phyloP scores from a whole-genome alignment of 306 rosid species.

The Vigna radiata region DNA sequence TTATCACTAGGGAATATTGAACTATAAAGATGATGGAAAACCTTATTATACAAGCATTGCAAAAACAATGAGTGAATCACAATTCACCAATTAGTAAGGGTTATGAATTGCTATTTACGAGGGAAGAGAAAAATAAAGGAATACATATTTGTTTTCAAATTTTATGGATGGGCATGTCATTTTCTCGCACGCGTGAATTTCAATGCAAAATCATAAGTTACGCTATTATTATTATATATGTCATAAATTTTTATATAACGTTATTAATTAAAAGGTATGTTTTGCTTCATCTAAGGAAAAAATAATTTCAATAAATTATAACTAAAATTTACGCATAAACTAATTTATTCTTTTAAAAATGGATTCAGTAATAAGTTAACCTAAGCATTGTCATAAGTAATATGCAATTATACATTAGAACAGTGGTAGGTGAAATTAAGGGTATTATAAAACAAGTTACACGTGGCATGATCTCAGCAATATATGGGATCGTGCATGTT shows the following conservation, averaged over 20 bases:
- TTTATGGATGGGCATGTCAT: slow-evolving; percentile 1
- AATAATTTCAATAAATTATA: too few relatives aligned
- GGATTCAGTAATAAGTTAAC: too few relatives aligned
- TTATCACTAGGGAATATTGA: too few relatives aligned
- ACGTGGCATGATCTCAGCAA: slow-evolving; percentile 46
- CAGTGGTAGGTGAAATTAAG: neutral
- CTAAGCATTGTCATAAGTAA: too few relatives aligned
- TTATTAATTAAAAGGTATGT: too few relatives aligned
- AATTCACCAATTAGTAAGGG: neutral
- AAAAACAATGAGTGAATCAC: neutral
- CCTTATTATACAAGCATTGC: neutral
- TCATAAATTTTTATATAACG: too few relatives aligned
- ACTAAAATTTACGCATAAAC: too few relatives aligned
- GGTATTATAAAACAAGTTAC: slow-evolving; percentile 27
- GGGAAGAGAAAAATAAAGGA: slow-evolving; percentile 23
- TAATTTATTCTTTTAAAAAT: too few relatives aligned
- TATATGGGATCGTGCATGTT: slow-evolving; percentile 24
- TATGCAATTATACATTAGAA: neutral
- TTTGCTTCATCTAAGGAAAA: too few relatives aligned
- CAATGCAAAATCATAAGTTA: slow-evolving; percentile 32
- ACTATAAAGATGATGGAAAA: neutral
- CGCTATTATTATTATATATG: neutral
- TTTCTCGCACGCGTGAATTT: slow-evolving; percentile 32
- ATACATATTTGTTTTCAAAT: slow-evolving; percentile 16
- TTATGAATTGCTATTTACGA: slow-evolving; percentile 32